These are phyloP conservation scores for Dothistroma pini DNA, from an alignment of 2,329 filamentous ascomycete genomes.

Conservation along the genomic window DNA sequence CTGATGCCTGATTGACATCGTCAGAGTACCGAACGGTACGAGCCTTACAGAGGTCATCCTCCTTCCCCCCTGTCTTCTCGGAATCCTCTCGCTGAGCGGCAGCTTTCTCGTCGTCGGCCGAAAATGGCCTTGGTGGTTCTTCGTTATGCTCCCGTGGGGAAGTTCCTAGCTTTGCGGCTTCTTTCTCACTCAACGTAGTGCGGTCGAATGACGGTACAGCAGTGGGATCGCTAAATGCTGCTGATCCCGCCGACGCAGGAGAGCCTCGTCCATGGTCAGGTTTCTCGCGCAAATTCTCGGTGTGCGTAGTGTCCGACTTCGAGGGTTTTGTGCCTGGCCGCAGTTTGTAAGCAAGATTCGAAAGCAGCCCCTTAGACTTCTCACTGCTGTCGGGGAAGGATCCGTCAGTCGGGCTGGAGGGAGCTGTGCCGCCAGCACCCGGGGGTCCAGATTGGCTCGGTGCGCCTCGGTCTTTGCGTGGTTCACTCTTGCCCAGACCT, in stretches of 20 bases:
- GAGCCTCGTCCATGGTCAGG: conserved; percentile 7
- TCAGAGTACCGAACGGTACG: conserved; percentile 35
- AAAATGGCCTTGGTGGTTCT: neutral
- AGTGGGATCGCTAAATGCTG: conserved; percentile 27
- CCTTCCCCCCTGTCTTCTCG: conserved; percentile 34
- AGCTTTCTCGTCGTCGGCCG: conserved; percentile 11
- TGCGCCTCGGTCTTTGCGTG: conserved; percentile 47
- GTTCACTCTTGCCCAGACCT: conserved; percentile 52
- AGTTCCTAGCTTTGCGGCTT: conserved; percentile 8
- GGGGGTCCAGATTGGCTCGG: conserved; percentile 49
- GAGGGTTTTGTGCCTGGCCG: conserved; percentile 31
- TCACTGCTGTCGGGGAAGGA: conserved; percentile 1
- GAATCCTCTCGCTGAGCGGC: conserved; percentile 20
- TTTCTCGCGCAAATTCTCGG: conserved; percentile 29
- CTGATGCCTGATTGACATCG: conserved; percentile 26
- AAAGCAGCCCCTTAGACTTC: conserved; percentile 27
- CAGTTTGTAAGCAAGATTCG: conserved; percentile 33
- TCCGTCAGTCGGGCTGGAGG: conserved; percentile 11
- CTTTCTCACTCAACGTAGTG: conserved; percentile 29
- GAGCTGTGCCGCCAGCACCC: conserved; percentile 36
- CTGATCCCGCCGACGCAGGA: conserved; percentile 25
- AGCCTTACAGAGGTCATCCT: conserved; percentile 28
- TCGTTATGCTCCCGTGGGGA: neutral
- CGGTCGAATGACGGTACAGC: conserved; percentile 29
- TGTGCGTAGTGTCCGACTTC: conserved; percentile 19